Base-by-base conservation (phyloP, 192 early-diverging fungal species). In the Powellomyces hirtus region DNA sequence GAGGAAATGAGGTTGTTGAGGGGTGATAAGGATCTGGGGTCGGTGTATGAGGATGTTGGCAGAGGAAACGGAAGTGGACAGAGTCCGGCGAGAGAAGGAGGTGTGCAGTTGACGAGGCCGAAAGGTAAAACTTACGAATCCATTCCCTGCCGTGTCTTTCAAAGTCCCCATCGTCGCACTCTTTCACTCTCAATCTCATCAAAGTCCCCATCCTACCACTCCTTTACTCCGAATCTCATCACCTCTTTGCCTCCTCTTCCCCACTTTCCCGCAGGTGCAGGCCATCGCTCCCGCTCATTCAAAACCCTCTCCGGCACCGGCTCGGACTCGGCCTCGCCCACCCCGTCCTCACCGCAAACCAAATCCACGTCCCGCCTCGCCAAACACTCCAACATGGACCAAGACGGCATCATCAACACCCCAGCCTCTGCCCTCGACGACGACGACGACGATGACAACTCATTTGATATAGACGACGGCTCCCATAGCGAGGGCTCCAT, bases 1-100 rank as follows among this genome's bases (percentile, higher is more conserved):
- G 83, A 85, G 60, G 83, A 85, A 67, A 68, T 82, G 73, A 53
- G 71, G 38, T 53, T 85, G 30, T 49, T 85, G 8, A 56, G 76
- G 3, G 83, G 77, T 2, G 82, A 81, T 36, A 84, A 80, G 38
- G 78, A 83, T 24, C 76, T 79, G 24, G 68, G 53, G 2, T 24
- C 37, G 3, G 40, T 77, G 20, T 16, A 44, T 20, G 51, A 22
- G 4, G 22, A 8, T 24, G 20, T 22, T 6, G 42, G 35, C 18
- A 38, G 35, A 14, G 59, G 58, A n/a, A 53, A 11, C 34, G 61
- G 38, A 3, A 55, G 34, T 35, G 58, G 49, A n/a, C n/a, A n/a
- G n/a, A n/a, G n/a, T n/a, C n/a, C n/a, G n/a, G n/a, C n/a, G n/a
- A n/a, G n/a, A 35, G 27, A 20, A 7, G 1, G 20, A 10, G 10